Percentiles rank a stretch among this genome's conserved stretches.
These are phyloP conservation scores for Hyaloscypha hepaticicola DNA, from an alignment of 495 filamentous ascomycete species.

Conservation along the genomic window DNA sequence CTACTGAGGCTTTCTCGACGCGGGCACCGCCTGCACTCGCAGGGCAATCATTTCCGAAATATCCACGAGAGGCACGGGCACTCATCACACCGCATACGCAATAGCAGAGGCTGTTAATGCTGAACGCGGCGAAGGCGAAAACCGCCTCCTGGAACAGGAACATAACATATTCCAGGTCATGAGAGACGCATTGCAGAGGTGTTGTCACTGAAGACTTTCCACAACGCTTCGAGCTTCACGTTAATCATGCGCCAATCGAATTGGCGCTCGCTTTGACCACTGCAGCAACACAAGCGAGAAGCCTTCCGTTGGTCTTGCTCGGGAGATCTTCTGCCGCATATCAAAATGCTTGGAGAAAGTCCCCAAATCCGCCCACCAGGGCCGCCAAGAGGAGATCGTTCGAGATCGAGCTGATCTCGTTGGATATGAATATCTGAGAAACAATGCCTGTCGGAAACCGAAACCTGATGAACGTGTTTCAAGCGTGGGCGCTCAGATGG, in stretches of 20 bases:
- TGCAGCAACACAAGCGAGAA: constrained; percentile 3
- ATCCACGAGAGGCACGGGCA: constrained; percentile 9
- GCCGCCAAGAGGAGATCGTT: no score
- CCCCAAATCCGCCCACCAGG: neutral
- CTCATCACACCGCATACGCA: constrained; percentile 10
- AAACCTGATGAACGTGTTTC: constrained; percentile 20
- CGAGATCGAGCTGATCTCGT: neutral
- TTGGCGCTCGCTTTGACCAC: constrained; percentile 15
- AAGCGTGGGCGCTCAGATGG: constrained; percentile 25
- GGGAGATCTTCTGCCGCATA: constrained; percentile 25
- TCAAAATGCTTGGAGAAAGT: constrained; percentile 13
- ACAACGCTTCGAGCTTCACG: constrained; percentile 20
- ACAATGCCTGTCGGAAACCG: constrained; percentile 9
- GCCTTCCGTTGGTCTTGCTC: constrained; percentile 1
- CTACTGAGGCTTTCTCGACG: neutral
- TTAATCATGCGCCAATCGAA: constrained; percentile 22
- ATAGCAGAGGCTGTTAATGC: constrained; percentile 4
- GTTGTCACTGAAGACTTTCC: constrained; percentile 12
- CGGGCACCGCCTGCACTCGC: neutral
- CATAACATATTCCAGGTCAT: neutral
- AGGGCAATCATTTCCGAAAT: constrained; percentile 27
- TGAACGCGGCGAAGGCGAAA: neutral
- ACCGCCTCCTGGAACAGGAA: neutral
- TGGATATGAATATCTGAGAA: constrained; percentile 23
- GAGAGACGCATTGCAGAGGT: neutral